Evolutionary conservation across 129 eudicot genomes (phyloP).

Genomic region (Tagetes erecta): DNA sequence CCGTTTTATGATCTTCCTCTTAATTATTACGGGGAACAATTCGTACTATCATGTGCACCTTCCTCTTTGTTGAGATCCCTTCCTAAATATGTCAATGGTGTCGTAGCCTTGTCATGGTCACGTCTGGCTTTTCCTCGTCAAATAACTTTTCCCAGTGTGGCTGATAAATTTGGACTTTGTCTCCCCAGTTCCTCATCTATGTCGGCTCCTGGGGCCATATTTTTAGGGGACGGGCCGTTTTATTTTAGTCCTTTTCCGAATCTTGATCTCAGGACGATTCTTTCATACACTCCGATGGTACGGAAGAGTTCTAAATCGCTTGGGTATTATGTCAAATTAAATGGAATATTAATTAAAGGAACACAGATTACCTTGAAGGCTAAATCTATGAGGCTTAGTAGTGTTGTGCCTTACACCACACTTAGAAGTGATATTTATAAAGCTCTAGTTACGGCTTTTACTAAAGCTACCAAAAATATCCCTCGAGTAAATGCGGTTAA

Average conservation of each 20-base stretch:
- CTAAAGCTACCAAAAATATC: no score
- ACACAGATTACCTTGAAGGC: neutral
- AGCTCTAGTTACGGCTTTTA: constrained; percentile 11
- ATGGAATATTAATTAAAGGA: constrained; percentile 28
- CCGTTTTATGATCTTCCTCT: neutral
- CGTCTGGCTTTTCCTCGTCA: constrained; percentile 39
- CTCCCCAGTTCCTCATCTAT: constrained; percentile 24
- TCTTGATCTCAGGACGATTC: constrained; percentile 24
- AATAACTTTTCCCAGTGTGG: neutral
- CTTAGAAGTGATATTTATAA: constrained; percentile 36
- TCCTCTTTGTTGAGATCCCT: constrained; percentile 27
- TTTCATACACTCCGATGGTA: constrained; percentile 37
- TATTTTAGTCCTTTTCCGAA: constrained; percentile 26
- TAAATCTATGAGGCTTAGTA: constrained; percentile 31
- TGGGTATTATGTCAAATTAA: constrained; percentile 30
- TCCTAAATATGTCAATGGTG: constrained; percentile 33
- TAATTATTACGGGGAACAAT: neutral
- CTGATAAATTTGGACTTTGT: constrained; percentile 42
- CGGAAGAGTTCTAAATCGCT: neutral
- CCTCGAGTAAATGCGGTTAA: no score
- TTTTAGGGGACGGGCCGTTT: constrained; percentile 46
- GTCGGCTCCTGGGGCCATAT: constrained; percentile 30
- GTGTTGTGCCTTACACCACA: constrained; percentile 28
- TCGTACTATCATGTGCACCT: constrained; percentile 45
- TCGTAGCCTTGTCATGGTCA: constrained; percentile 40